Evolutionary conservation across 306 rosid genomes (phyloP).

Genomic region (Quillaja saponaria): DNA sequence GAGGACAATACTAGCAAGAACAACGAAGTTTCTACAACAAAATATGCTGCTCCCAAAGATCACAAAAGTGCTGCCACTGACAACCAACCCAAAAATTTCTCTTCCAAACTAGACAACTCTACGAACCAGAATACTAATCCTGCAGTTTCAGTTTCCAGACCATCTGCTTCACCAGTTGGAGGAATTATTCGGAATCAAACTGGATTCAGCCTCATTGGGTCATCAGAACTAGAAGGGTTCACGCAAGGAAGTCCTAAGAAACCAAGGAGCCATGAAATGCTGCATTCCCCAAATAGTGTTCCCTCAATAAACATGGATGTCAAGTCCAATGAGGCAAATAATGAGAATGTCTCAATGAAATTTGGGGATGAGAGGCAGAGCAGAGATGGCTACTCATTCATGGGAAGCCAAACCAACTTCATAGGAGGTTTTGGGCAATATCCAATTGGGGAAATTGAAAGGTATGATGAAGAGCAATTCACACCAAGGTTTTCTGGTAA

Average conservation of each 20-base stretch:
- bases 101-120: slow-evolving; percentile 50
- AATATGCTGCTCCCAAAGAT: slow-evolving; percentile 43
- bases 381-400: slow-evolving; percentile 79
- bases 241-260: slow-evolving; percentile 83
- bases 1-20: slow-evolving; percentile 62
- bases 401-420: slow-evolving; percentile 75
- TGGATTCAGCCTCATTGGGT: slow-evolving; percentile 70
- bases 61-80: slow-evolving; percentile 41
- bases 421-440: slow-evolving; percentile 81
- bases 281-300: slow-evolving; percentile 49
- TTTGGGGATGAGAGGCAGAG: slow-evolving; percentile 63
- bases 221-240: slow-evolving; percentile 86
- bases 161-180: slow-evolving; percentile 53
- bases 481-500: slow-evolving; percentile 80
- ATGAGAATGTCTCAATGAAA: slow-evolving; percentile 58
- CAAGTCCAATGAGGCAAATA: slow-evolving; percentile 45
- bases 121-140: slow-evolving; percentile 38
- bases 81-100: slow-evolving; percentile 47
- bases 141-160: slow-evolving; percentile 47
- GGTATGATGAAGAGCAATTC: slow-evolving; percentile 75
- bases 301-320: slow-evolving; percentile 53
- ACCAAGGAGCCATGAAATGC: slow-evolving; percentile 54
- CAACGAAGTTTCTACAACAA: slow-evolving; percentile 52
- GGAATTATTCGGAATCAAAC: slow-evolving; percentile 55
- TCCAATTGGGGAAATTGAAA: slow-evolving; percentile 81